Evolutionary conservation across 2,329 filamentous ascomycete species (phyloP).

Genomic region (Aspergillus costaricaensis): DNA sequence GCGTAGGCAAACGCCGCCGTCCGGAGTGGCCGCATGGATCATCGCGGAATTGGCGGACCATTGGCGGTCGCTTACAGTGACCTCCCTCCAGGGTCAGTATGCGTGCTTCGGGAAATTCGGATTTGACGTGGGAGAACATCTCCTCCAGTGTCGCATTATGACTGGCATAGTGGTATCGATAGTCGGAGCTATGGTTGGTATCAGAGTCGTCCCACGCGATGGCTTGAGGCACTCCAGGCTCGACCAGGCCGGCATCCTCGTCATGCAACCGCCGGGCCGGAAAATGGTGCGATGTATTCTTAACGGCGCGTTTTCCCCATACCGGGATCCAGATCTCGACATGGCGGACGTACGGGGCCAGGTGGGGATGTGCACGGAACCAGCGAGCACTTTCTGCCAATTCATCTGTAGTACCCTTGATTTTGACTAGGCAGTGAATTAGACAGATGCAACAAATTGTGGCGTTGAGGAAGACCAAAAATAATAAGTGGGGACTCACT

Average conservation of each 20-base stretch:
- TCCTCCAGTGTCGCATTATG: slow-evolving; percentile 72
- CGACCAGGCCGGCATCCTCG: slow-evolving; percentile 25
- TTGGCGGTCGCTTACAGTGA: slow-evolving; percentile 72
- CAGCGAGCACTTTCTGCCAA: slow-evolving; percentile 62
- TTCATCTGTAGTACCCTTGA: slow-evolving; percentile 69
- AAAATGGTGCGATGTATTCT: slow-evolving; percentile 46
- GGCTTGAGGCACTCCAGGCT: slow-evolving; percentile 26
- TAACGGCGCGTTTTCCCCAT: slow-evolving; percentile 58
- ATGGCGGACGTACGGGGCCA: slow-evolving; percentile 67
- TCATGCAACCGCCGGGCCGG: slow-evolving; percentile 27
- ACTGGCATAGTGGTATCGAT: slow-evolving; percentile 38
- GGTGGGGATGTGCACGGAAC: slow-evolving; percentile 60
- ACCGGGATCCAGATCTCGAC: slow-evolving; percentile 79
- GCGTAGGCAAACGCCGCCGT: slow-evolving; percentile 46
- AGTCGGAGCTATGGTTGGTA: slow-evolving; percentile 27
- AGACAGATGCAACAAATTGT: neutral
- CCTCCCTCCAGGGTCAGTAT: slow-evolving; percentile 76
- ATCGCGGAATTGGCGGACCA: slow-evolving; percentile 60
- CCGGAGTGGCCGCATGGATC: slow-evolving; percentile 32
- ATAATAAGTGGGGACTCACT: slow-evolving; percentile 36
- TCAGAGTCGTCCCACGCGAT: slow-evolving; percentile 32
- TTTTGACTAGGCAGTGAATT: slow-evolving; percentile 54
- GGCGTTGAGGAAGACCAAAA: neutral
- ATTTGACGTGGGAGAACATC: slow-evolving; percentile 65
- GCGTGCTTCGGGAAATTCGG: slow-evolving; percentile 61